These are phyloP conservation scores for Nymphaea thermarum DNA, from an alignment of 164 flowering plant species.

Conservation along the genomic window DNA sequence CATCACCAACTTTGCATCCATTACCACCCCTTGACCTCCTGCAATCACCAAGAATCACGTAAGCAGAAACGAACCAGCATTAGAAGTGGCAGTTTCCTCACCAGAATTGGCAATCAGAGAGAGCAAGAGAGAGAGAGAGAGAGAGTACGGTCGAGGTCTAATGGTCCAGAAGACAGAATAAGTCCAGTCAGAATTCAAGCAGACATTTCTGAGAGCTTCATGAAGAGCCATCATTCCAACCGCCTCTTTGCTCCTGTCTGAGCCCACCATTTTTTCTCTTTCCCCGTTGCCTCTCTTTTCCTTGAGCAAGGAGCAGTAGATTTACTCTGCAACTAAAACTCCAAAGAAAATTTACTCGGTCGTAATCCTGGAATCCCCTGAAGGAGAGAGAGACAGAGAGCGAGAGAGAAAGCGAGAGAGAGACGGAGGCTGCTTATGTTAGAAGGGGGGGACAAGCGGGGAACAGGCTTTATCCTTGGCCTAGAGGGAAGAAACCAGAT, in stretches of 20 bases:
- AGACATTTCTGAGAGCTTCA: slow-evolving; percentile 80
- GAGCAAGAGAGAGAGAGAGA: neutral
- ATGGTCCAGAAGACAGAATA: slow-evolving; percentile 19
- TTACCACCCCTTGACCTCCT: slow-evolving; percentile 92
- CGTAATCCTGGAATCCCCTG: neutral
- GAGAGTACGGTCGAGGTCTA: slow-evolving; percentile 15
- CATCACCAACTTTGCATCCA: slow-evolving; percentile 91
- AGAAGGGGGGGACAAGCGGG: neutral
- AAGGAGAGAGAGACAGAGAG: slow-evolving; percentile 1
- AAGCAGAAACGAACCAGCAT: neutral
- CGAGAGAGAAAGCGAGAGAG: slow-evolving; percentile 3
- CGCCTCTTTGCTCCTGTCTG: slow-evolving; percentile 90
- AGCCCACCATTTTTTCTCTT: slow-evolving; percentile 76
- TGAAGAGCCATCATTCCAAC: slow-evolving; percentile 99
- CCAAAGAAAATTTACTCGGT: neutral
- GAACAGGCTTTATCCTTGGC: neutral
- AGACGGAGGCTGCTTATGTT: slow-evolving; percentile 7
- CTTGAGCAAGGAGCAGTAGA: neutral
- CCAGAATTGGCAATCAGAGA: neutral
- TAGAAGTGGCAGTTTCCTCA: no score
- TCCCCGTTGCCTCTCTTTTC: neutral
- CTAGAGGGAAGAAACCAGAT: neutral
- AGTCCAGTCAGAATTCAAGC: slow-evolving; percentile 88
- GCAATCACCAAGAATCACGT: slow-evolving; percentile 8
- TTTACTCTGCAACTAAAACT: neutral